These are phyloP conservation scores for Yarrowia sp. DNA, from an alignment of 805 yeast species.

Conservation along the genomic window DNA sequence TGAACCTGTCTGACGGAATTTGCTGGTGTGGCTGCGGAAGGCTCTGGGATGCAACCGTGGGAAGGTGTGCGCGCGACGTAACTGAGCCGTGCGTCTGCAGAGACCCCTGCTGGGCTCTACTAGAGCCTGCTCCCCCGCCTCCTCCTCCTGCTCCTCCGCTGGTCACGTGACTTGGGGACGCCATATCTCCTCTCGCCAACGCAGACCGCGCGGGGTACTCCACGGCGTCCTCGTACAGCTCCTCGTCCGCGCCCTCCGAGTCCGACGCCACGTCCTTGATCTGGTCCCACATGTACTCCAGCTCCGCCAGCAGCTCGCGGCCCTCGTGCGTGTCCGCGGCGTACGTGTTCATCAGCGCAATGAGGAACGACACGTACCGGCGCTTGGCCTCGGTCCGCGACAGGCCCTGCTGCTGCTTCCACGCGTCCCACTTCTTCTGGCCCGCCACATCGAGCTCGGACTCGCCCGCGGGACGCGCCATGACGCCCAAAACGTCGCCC, in stretches of 20 bases:
- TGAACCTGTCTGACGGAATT: slow-evolving; percentile 1
- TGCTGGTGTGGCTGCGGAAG: background rate
- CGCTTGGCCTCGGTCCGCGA: slow-evolving; percentile 70
- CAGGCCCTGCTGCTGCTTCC: slow-evolving; percentile 73
- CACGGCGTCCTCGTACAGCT: slow-evolving; percentile 28
- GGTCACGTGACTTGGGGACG: slow-evolving; percentile 7
- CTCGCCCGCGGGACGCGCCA: slow-evolving; percentile 63
- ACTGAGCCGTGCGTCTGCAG: background rate
- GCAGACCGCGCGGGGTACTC: slow-evolving; percentile 16
- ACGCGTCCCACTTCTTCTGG: slow-evolving; percentile 75
- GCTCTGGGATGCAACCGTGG: background rate
- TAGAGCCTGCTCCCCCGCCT: background rate
- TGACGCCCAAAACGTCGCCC: slow-evolving; percentile 70
- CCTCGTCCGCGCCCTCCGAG: slow-evolving; percentile 30
- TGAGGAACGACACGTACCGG: slow-evolving; percentile 61
- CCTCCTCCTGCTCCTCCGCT: background rate
- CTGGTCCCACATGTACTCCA: slow-evolving; percentile 67
- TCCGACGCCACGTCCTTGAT: slow-evolving; percentile 28
- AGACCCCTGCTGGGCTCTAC: background rate
- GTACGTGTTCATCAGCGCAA: slow-evolving; percentile 68
- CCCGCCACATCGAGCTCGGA: slow-evolving; percentile 64
- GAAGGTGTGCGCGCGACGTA: background rate
- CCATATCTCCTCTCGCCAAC: background rate
- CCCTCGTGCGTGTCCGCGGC: slow-evolving; percentile 69
- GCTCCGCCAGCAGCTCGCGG: slow-evolving; percentile 59